Conservation (phyloP, 1,139 yeast species). For the Scheffersomyces illinoinensis region DNA sequence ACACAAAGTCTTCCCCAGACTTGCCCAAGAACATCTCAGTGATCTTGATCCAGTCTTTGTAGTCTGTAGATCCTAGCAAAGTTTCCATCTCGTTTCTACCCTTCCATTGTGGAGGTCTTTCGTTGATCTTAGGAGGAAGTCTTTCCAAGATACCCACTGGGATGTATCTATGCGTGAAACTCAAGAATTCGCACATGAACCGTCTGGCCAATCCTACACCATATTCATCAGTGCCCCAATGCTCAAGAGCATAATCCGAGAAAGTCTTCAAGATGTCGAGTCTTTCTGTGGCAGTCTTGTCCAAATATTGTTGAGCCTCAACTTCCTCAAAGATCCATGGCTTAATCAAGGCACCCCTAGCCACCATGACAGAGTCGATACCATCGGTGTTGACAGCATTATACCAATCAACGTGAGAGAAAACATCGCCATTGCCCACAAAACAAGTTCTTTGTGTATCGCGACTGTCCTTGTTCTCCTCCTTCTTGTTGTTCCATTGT, state of each 20-base stretch:
- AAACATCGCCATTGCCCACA: constrained; percentile 93
- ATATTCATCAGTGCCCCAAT: constrained; percentile 97
- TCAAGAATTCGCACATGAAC: constrained; percentile 89
- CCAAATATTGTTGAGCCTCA: constrained; percentile 83
- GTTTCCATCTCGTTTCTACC: constrained; percentile 97
- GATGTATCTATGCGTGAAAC: constrained; percentile 90
- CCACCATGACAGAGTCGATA: constrained; percentile 94
- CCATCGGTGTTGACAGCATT: constrained; percentile 67
- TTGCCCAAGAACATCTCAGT: constrained; percentile 96
- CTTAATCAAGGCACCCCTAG: constrained; percentile 95
- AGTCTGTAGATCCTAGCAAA: constrained; percentile 78
- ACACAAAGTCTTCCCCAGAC: constrained; percentile 70
- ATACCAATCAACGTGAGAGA: constrained; percentile 86
- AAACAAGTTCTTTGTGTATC: constrained; percentile 56
- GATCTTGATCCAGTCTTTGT: constrained; percentile 92
- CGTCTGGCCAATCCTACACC: constrained; percentile 89
- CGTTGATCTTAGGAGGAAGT: constrained; percentile 85
- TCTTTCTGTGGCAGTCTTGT: constrained; percentile 87
- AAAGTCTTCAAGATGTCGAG: constrained; percentile 69
- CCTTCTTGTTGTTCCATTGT: constrained; percentile 52
- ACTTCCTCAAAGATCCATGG: constrained; percentile 99
- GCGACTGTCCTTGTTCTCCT: constrained; percentile 53
- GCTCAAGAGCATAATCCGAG: constrained; percentile 82
- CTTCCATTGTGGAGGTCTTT: constrained; percentile 90
- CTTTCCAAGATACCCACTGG: constrained; percentile 92